phyloP scores from a whole-genome alignment of 768 basidiomycete species.

The Collybiopsis luxurians region DNA sequence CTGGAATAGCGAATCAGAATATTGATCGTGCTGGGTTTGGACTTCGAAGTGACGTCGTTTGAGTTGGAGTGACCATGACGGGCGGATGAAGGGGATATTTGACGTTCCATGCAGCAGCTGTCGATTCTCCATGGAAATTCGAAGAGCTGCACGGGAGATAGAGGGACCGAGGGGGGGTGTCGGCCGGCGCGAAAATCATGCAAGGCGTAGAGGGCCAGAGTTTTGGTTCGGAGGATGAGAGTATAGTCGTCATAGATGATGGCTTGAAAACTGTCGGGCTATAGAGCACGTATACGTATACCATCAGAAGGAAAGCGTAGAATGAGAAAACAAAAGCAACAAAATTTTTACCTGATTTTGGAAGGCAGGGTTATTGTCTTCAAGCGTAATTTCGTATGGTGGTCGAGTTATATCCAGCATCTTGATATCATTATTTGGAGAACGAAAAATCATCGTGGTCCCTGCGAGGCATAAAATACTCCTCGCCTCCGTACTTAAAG shows the following conservation, averaged over 20 bases:
- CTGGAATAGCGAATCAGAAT: constrained; percentile 60
- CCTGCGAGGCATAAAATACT: constrained; percentile 34
- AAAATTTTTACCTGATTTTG: constrained; percentile 9
- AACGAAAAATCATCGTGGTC: constrained; percentile 37
- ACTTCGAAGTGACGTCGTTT: constrained; percentile 6
- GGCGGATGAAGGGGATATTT: constrained; percentile 21
- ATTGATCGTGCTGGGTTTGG: constrained; percentile 34
- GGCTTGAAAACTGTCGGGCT: constrained; percentile 42
- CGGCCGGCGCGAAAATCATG: constrained; percentile 20
- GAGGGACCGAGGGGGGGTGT: constrained; percentile 15
- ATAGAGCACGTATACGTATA: no score
- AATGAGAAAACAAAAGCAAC: no score
- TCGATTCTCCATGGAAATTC: constrained; percentile 60
- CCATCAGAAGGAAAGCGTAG: background rate
- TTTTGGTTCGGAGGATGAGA: constrained; percentile 40
- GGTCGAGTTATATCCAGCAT: constrained; percentile 7
- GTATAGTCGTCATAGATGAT: constrained; percentile 41
- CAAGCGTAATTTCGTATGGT: background rate
- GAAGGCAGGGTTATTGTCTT: background rate
- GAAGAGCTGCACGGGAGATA: constrained; percentile 45
- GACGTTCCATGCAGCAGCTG: constrained; percentile 38
- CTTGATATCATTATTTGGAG: constrained; percentile 14
- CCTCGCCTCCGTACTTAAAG: constrained; percentile 28
- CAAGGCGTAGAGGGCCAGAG: constrained; percentile 42
- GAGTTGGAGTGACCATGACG: constrained; percentile 1